Base-by-base conservation (phyloP, 768 basidiomycete genomes). In the Boletales sp. region DNA sequence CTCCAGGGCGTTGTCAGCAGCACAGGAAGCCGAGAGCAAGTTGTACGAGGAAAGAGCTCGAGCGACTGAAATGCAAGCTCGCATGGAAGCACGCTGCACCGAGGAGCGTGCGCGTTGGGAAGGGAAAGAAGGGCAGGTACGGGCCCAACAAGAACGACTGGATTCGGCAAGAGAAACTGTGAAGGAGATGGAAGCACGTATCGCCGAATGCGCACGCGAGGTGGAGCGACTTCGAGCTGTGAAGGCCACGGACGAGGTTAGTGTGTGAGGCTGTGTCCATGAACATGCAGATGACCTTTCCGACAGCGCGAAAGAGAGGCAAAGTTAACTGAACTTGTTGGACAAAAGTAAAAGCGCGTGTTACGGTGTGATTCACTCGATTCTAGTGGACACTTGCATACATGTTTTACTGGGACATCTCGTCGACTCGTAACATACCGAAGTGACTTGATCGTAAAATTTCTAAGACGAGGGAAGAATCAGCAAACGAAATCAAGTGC, bases 161-260 rank as follows among this genome's bases (percentile, higher is more conserved):
- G 79, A 81, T 21, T 70, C 71, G 1, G 69, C 78, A 17, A 74
- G 77, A 39, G 72, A 75, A 21, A 80, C 78, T 8, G 82, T 84
- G 3, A 72, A 64, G 45, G 77, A 83, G 45, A 75, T 79, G 19
- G 87, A 85, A 1, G 74, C 79, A 44, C 78, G 76, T 56, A 70
- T 90, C 46, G 76, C 82, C 44, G 82, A 83, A 47, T 90, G 90
- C 73, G 77, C 78, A n/a, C 75, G 79, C 47, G 86, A 90, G 59
- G 76, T 92, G 2, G 86, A 90, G 56, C 75, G 76, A 53, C 63
- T 90, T 45, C 72, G 87, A 29, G 71, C 73, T 17, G 75, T 82
- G 57, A 83, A 85, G 61, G 79, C 78, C 32, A 82, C 81, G 8
- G 88, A 90, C 56, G 88, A 90, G 71, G 66, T 69, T 35, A 11